phyloP scores from a whole-genome alignment of 768 basidiomycete species.

The Amylocystis lapponica region DNA sequence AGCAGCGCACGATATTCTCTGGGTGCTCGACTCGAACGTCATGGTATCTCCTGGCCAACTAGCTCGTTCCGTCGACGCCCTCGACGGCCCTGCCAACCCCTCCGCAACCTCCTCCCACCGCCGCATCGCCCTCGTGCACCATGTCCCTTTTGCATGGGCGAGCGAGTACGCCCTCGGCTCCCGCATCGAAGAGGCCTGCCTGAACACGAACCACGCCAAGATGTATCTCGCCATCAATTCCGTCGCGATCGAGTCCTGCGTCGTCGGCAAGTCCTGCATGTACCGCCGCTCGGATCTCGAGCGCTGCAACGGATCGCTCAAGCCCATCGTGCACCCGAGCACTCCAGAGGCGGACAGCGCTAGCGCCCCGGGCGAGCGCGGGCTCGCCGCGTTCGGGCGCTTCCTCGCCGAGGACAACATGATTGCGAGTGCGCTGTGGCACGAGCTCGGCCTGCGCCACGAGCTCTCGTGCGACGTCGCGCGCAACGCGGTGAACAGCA shows the following conservation, averaged over 20 bases:
- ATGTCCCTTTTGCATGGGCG: slow-evolving; percentile 85
- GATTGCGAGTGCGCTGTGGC: slow-evolving; percentile 91
- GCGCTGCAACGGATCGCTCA: slow-evolving; percentile 60
- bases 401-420: slow-evolving; percentile 98
- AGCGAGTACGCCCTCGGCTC: slow-evolving; percentile 71
- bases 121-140: slow-evolving; percentile 85
- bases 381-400: slow-evolving; percentile 76
- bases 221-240: slow-evolving; percentile 96
- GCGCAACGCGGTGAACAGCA: slow-evolving; percentile 81
- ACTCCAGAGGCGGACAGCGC: slow-evolving; percentile 18
- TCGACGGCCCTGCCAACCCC: slow-evolving; percentile 41
- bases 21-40: slow-evolving; percentile 97
- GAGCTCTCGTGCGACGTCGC: slow-evolving; percentile 89
- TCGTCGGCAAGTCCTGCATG: slow-evolving; percentile 94
- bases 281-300: slow-evolving; percentile 89
- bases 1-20: slow-evolving; percentile 85
- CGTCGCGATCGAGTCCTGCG: slow-evolving; percentile 86
- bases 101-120: slow-evolving; percentile 26
- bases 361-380: slow-evolving; percentile 31
- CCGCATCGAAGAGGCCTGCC: slow-evolving; percentile 84
- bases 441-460: slow-evolving; percentile 84
- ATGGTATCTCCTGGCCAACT: slow-evolving; percentile 73
- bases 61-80: slow-evolving; percentile 76
- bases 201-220: slow-evolving; percentile 97
- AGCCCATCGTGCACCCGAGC: slow-evolving; percentile 35